Conservation (phyloP, 2,329 filamentous ascomycete genomes). For the Lecanoromycetidae sp. region DNA sequence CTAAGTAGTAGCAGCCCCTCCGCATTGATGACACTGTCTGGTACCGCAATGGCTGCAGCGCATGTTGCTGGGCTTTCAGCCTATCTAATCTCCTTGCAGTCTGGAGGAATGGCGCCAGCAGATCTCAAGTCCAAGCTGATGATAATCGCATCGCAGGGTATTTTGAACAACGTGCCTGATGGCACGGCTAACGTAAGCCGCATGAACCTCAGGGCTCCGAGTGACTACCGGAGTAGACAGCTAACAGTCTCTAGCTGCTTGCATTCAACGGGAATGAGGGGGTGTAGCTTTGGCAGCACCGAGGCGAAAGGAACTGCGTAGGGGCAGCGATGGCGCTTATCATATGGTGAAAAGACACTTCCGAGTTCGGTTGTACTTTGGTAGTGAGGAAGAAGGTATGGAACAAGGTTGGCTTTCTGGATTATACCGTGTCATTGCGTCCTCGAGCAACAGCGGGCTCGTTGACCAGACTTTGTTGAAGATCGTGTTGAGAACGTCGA, state of each 20-base stretch:
- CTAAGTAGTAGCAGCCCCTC: neutral
- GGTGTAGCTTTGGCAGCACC: too few species aligned
- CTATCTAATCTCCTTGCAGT: neutral
- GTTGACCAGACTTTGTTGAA: too few species aligned
- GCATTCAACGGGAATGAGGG: too few species aligned
- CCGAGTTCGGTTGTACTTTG: too few species aligned
- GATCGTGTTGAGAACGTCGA: too few species aligned
- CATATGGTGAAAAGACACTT: too few species aligned
- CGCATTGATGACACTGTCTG: neutral
- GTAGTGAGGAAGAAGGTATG: too few species aligned
- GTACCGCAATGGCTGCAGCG: neutral
- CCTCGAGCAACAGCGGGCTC: too few species aligned
- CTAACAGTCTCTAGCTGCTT: neutral
- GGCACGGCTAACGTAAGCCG: neutral
- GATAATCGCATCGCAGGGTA: neutral
- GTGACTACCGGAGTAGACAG: neutral
- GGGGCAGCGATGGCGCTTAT: too few species aligned
- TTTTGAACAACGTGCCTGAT: neutral
- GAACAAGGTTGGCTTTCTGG: too few species aligned
- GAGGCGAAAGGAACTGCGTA: too few species aligned
- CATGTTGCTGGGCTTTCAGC: neutral
- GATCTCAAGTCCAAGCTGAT: neutral
- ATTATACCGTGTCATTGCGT: too few species aligned
- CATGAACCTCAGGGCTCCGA: neutral
- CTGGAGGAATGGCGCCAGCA: neutral